phyloP scores from a whole-genome alignment of 2,329 filamentous ascomycete species.

The Penicillium sp. region DNA sequence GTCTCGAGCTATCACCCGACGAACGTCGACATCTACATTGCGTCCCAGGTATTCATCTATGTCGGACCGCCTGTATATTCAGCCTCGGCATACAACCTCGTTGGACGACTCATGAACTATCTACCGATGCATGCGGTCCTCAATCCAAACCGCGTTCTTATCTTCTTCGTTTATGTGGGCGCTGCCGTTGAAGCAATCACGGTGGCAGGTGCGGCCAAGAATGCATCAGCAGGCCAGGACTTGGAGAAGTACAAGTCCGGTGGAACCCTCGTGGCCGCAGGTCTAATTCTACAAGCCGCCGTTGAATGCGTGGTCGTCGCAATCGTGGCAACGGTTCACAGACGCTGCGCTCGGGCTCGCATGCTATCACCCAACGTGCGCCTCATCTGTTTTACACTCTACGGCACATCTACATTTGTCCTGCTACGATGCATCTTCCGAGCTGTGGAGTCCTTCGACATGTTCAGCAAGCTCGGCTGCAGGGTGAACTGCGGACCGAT shows the following conservation, averaged over 20 bases:
- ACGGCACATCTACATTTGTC: slow-evolving; percentile 37
- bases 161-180: slow-evolving; percentile 40
- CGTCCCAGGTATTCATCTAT: slow-evolving; percentile 37
- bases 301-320: slow-evolving; percentile 34
- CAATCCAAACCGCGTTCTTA: slow-evolving; percentile 37
- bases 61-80: slow-evolving; percentile 41
- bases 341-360: slow-evolving; percentile 26
- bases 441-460: slow-evolving; percentile 36
- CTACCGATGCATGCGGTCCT: slow-evolving; percentile 42
- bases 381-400: slow-evolving; percentile 36
- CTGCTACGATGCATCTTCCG: slow-evolving; percentile 40
- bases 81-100: slow-evolving; percentile 40
- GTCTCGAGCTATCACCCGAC: slow-evolving; percentile 32
- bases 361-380: slow-evolving; percentile 32
- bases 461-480: slow-evolving; percentile 23
- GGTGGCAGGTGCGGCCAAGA: slow-evolving; percentile 31
- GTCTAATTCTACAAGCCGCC: slow-evolving; percentile 34
- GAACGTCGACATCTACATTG: slow-evolving; percentile 35
- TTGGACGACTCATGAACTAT: slow-evolving; percentile 42
- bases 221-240: slow-evolving; percentile 23
- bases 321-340: slow-evolving; percentile 30
- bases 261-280: slow-evolving; percentile 28
- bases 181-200: slow-evolving; percentile 37
- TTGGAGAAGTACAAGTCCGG: slow-evolving; percentile 23
- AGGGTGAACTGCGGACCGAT: slow-evolving; percentile 27